Percentiles rank a stretch among this genome's conserved stretches.
Conservation (phyloP, 2,329 filamentous ascomycete genomes). For the Sphaerostilbella broomeana region DNA sequence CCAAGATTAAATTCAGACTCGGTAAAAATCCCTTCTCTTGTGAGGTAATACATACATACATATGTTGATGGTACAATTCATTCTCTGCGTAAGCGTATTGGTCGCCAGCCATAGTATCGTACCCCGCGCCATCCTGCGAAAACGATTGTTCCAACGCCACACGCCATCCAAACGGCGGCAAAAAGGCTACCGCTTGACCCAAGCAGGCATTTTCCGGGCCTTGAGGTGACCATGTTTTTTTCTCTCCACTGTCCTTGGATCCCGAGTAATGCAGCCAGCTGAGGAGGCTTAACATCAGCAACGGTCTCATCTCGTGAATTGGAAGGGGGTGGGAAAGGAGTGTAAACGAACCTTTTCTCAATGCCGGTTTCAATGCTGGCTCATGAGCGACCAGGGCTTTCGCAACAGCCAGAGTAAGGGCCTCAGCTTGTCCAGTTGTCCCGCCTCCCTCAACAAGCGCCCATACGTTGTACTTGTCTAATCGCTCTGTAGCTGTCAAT, state of each 20-base stretch:
- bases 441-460: slow-evolving; percentile 78
- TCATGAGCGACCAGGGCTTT: slow-evolving; percentile 88
- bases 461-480: slow-evolving; percentile 98
- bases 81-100: not conserved
- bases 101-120: not conserved
- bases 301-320: slow-evolving; percentile 11
- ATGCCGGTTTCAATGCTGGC: slow-evolving; percentile 77
- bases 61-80: slow-evolving; percentile 10
- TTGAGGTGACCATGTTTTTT: slow-evolving; percentile 97
- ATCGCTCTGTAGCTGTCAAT: slow-evolving; percentile 69
- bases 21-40: too few species aligned
- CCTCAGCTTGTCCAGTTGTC: slow-evolving; percentile 91
- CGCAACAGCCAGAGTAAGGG: slow-evolving; percentile 80
- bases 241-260: slow-evolving; percentile 87
- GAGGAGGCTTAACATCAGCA: slow-evolving; percentile 37
- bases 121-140: slow-evolving; percentile 10
- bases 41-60: slow-evolving; percentile 13
- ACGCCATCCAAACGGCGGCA: not conserved
- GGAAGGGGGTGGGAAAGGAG: slow-evolving; percentile 6
- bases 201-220: slow-evolving; percentile 94
- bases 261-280: slow-evolving; percentile 91
- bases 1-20: too few species aligned
- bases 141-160: slow-evolving; percentile 3
- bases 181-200: slow-evolving; percentile 71
- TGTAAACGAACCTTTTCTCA: slow-evolving; percentile 71